Conservation (phyloP, 2,329 filamentous ascomycete species). For the Didymella arachidicola region DNA sequence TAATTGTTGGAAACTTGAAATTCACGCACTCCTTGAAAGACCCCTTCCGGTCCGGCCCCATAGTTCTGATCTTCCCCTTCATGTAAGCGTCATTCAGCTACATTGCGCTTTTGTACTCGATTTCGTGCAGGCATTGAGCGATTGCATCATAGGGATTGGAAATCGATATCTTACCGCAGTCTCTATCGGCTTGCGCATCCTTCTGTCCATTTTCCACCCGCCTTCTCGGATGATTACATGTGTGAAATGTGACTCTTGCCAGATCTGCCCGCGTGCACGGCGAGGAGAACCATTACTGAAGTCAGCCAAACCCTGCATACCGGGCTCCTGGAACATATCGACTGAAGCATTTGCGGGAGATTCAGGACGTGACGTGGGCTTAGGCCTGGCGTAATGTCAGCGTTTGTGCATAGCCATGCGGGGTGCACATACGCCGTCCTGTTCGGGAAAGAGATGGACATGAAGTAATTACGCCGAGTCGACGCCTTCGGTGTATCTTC, state of each 20-base stretch:
- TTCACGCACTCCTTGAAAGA: conserved; percentile 4
- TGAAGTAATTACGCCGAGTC: background rate
- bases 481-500: conserved; percentile 12
- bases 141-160: conserved; percentile 14
- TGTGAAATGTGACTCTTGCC: background rate
- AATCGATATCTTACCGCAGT: conserved; percentile 8
- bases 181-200: background rate
- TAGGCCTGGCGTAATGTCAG: background rate
- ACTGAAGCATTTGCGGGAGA: background rate
- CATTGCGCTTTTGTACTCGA: conserved; percentile 9
- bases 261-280: background rate
- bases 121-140: conserved; percentile 7
- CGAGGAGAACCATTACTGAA: background rate
- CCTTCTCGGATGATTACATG: background rate
- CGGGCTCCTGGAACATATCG: background rate
- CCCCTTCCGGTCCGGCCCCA: background rate
- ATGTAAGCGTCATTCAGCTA: conserved; percentile 23
- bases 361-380: background rate
- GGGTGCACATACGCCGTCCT: conserved; percentile 8
- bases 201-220: background rate
- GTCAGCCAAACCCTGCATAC: background rate
- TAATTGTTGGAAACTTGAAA: conserved; percentile 16
- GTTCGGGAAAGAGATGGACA: conserved; percentile 15
- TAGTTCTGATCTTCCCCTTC: conserved; percentile 8
- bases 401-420: conserved; percentile 11